These are phyloP conservation scores for Penicillium olsonii DNA, from an alignment of 2,329 filamentous ascomycete genomes.

Conservation along the genomic window DNA sequence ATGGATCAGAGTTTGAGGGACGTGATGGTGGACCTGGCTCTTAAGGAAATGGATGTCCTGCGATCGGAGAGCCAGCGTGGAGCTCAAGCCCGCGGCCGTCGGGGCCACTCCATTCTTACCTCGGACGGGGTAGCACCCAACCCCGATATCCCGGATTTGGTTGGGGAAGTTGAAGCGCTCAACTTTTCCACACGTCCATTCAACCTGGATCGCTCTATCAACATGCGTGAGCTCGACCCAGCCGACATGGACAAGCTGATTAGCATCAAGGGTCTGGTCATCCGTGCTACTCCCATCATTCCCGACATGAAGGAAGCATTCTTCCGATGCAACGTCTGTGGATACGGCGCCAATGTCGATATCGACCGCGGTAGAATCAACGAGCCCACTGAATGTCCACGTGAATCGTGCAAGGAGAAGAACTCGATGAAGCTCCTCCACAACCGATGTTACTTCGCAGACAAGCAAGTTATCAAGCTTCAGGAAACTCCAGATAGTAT, in stretches of 20 bases:
- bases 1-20: conserved; percentile 97
- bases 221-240: conserved; percentile 91
- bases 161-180: conserved; percentile 74
- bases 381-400: conserved; percentile 87
- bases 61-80: conserved; percentile 56
- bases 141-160: conserved; percentile 65
- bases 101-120: conserved; percentile 26
- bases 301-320: conserved; percentile 99
- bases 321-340: conserved; percentile 92
- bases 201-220: conserved; percentile 81
- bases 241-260: conserved; percentile 95
- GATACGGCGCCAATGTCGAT: conserved; percentile 84
- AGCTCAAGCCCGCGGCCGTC: conserved; percentile 20
- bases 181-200: conserved; percentile 87
- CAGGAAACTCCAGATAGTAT: conserved; percentile 96
- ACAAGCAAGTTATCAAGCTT: conserved; percentile 98
- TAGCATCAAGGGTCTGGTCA: conserved; percentile 92
- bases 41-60: conserved; percentile 72
- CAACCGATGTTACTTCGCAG: conserved; percentile 90
- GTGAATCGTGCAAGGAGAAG: conserved; percentile 74
- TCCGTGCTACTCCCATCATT: conserved; percentile 92
- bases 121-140: conserved; percentile 19
- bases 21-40: conserved; percentile 84
- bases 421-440: conserved; percentile 99
- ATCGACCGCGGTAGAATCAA: conserved; percentile 95